These are phyloP conservation scores for Gamarada debralockiae DNA, from an alignment of 495 filamentous ascomycete species.

Conservation along the genomic window DNA sequence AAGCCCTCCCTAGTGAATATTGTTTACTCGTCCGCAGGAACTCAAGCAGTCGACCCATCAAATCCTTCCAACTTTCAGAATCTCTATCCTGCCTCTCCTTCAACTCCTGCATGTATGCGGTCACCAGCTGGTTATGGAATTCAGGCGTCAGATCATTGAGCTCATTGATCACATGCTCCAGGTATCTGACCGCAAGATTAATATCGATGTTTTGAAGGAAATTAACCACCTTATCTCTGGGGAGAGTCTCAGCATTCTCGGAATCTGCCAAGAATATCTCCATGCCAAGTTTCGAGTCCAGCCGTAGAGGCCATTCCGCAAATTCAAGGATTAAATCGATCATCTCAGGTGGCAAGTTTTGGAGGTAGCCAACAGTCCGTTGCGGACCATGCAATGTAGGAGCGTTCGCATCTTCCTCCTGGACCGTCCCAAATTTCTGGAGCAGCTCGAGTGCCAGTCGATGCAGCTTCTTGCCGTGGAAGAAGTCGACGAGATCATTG, in stretches of 20 bases:
- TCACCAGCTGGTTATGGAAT: slow-evolving; percentile 79
- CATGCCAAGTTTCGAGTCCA: slow-evolving; percentile 78
- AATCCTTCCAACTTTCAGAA: slow-evolving; percentile 48
- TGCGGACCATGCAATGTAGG: slow-evolving; percentile 76
- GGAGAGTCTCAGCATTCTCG: slow-evolving; percentile 88
- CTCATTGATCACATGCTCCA: slow-evolving; percentile 89
- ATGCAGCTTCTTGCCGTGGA: slow-evolving; percentile 92
- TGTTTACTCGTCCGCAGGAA: slow-evolving; percentile 75
- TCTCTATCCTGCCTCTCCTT: slow-evolving; percentile 38
- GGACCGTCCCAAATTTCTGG: slow-evolving; percentile 72
- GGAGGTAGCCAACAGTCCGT: slow-evolving; percentile 84
- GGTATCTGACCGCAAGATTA: slow-evolving; percentile 71
- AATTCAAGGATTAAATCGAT: slow-evolving; percentile 93
- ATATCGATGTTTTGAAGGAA: slow-evolving; percentile 69
- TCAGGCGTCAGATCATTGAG: slow-evolving; percentile 79
- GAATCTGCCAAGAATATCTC: slow-evolving; percentile 92
- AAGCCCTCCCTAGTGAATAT: slow-evolving; percentile 73
- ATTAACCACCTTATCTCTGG: slow-evolving; percentile 66
- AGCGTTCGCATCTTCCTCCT: slow-evolving; percentile 57
- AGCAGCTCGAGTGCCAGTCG: slow-evolving; percentile 81
- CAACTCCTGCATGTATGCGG: slow-evolving; percentile 68
- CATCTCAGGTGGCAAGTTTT: slow-evolving; percentile 79
- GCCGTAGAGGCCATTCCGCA: slow-evolving; percentile 77
- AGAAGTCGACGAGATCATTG: slow-evolving; percentile 92
- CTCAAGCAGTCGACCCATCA: slow-evolving; percentile 60